Percentiles rank a stretch among this genome's conserved stretches.
Evolutionary conservation across 306 rosid genomes (phyloP).

Genomic region (Pueraria montana): DNA sequence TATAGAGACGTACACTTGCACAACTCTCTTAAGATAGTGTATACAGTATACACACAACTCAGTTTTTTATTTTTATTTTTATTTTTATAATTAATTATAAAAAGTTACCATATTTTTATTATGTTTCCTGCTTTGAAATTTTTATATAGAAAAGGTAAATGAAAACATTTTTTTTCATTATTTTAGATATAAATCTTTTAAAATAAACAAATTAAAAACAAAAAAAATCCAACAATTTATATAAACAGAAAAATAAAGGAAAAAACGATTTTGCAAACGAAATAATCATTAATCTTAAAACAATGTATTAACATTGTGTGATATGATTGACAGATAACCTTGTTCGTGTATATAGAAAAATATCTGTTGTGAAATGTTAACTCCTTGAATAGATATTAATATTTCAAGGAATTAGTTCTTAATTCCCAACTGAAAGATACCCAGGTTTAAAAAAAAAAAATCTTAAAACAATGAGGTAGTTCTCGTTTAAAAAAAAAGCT

Average conservation of each 20-base stretch:
- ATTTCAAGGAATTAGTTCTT: too few relatives aligned
- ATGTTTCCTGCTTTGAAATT: neutral
- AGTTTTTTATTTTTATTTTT: too few relatives aligned
- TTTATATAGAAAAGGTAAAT: neutral
- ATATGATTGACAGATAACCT: too few relatives aligned
- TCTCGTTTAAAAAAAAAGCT: neutral
- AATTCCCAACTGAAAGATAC: accelerated
- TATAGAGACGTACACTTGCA: too few relatives aligned
- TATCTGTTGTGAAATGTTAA: too few relatives aligned
- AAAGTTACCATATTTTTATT: neutral
- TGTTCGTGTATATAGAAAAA: too few relatives aligned
- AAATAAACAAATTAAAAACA: too few relatives aligned
- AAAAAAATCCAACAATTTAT: neutral
- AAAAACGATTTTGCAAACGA: neutral
- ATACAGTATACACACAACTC: too few relatives aligned
- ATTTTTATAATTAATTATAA: too few relatives aligned
- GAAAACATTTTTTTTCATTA: neutral
- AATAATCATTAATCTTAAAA: neutral
- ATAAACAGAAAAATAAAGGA: neutral
- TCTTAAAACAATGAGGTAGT: neutral
- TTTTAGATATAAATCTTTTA: neutral
- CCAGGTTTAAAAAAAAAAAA: neutral
- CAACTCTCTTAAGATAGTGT: too few relatives aligned
- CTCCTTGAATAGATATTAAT: too few relatives aligned
- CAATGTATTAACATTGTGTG: neutral